Conservation (phyloP, 2,329 filamentous ascomycete genomes). For the Aquanectria penicillioides region DNA sequence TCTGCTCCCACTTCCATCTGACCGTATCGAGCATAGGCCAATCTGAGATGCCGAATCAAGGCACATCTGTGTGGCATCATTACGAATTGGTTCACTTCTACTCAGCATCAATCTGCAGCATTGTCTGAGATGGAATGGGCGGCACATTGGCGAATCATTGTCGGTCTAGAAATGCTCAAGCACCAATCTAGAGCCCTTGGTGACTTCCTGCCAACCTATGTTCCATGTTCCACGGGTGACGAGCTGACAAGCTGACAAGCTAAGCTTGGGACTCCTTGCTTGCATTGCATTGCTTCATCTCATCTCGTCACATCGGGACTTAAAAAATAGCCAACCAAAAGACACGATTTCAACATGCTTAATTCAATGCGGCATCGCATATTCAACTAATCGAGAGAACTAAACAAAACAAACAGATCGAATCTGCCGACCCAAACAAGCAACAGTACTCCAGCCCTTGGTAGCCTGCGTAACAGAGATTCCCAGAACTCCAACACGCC, state of each 20-base stretch:
- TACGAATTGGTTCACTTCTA: neutral
- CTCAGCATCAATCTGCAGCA: neutral
- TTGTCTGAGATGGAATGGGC: neutral
- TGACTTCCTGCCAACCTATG: no score
- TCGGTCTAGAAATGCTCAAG: no score
- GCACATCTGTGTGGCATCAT: neutral
- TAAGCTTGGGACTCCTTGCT: no score
- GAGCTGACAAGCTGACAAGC: no score
- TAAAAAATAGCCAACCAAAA: no score
- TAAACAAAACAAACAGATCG: conserved; percentile 18
- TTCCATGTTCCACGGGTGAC: no score
- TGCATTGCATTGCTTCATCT: no score
- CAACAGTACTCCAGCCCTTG: conserved; percentile 44
- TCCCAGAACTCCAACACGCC: conserved; percentile 27
- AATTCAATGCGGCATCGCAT: neutral
- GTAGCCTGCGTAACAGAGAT: conserved; percentile 40
- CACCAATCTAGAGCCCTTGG: no score
- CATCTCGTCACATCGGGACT: no score
- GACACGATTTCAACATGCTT: no score
- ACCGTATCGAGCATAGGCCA: neutral
- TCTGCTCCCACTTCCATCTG: neutral
- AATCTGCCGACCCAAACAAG: conserved; percentile 23
- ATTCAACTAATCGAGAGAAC: neutral
- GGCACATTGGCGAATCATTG: no score
- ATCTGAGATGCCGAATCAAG: neutral